Percentiles rank a stretch among this genome's conserved stretches.
phyloP scores from a whole-genome alignment of 2,329 filamentous ascomycete genomes.

The Pseudohalonectria lignicola region DNA sequence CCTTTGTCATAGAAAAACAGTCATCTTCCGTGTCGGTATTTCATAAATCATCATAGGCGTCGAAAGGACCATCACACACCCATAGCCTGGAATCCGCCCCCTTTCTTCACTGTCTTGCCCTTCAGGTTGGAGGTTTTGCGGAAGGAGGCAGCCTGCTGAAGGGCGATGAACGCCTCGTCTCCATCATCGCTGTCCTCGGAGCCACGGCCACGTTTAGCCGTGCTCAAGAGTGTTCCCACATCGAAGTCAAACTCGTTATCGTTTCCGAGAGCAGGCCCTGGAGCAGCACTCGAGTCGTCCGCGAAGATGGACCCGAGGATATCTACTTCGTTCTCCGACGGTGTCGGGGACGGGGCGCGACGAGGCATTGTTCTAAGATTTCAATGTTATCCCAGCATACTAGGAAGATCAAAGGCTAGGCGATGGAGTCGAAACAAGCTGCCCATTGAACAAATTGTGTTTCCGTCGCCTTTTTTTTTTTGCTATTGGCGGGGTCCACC shows the following conservation, averaged over 20 bases:
- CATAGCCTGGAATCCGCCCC: slow-evolving; percentile 95
- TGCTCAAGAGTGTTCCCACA: slow-evolving; percentile 43
- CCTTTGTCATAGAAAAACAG: not conserved
- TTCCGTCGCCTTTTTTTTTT: too few species aligned
- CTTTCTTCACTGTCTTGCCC: slow-evolving; percentile 82
- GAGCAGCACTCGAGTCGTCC: too few species aligned
- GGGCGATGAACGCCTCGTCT: slow-evolving; percentile 82
- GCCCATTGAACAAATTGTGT: too few species aligned
- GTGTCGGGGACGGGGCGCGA: slow-evolving; percentile 67
- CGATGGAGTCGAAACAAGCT: too few species aligned
- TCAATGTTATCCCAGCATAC: too few species aligned
- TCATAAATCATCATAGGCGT: too few species aligned
- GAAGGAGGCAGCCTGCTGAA: slow-evolving; percentile 77
- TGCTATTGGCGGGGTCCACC: too few species aligned
- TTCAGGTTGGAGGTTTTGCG: slow-evolving; percentile 74
- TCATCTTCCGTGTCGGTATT: not conserved
- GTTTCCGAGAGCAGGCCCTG: slow-evolving; percentile 6
- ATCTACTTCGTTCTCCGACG: slow-evolving; percentile 85
- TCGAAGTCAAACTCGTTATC: slow-evolving; percentile 39
- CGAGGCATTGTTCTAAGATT: slow-evolving; percentile 57
- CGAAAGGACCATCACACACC: slow-evolving; percentile 31
- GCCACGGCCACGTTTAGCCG: too few species aligned
- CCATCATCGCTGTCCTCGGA: slow-evolving; percentile 52
- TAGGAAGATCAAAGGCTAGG: too few species aligned
- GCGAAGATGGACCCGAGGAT: slow-evolving; percentile 72